Conservation (phyloP, 164 flowering plant species). For the Chimonanthus praecox region DNA sequence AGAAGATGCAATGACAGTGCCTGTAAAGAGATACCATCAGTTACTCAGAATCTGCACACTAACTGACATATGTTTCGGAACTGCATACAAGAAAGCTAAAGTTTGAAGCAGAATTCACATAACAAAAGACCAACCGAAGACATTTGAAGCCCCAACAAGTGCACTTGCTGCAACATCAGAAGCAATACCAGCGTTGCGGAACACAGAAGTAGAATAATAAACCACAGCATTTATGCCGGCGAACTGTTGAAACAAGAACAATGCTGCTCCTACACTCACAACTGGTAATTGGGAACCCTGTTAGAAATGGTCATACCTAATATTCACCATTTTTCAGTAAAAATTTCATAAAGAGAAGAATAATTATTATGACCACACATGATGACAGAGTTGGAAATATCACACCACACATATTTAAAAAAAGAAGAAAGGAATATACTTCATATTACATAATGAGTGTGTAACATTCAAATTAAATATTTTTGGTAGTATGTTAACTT, state of each 20-base stretch:
- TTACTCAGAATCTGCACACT: not conserved
- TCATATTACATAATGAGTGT: not conserved
- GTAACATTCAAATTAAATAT: too few relatives aligned
- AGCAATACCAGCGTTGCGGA: conserved; percentile 84
- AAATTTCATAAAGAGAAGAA: not conserved
- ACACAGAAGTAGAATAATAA: conserved; percentile 88
- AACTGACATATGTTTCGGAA: not conserved
- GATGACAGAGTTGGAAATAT: not conserved
- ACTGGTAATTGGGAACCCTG: not conserved
- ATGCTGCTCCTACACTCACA: conserved; percentile 83
- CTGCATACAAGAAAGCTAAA: not conserved
- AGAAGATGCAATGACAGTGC: conserved; percentile 85
- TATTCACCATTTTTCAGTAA: not conserved
- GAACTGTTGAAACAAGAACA: conserved; percentile 89
- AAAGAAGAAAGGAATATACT: not conserved
- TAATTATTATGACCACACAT: not conserved
- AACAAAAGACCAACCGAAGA: conserved; percentile 56
- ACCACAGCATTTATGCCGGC: conserved; percentile 99
- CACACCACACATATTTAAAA: not conserved
- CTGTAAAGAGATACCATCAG: conserved; percentile 31
- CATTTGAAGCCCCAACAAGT: conserved; percentile 92
- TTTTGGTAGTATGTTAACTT: too few relatives aligned
- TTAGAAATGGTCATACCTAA: not conserved
- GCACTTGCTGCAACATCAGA: conserved; percentile 99
- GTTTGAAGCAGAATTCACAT: not conserved